Conservation (phyloP, 1,139 yeast species). For the Saccharomyces hybrid region DNA sequence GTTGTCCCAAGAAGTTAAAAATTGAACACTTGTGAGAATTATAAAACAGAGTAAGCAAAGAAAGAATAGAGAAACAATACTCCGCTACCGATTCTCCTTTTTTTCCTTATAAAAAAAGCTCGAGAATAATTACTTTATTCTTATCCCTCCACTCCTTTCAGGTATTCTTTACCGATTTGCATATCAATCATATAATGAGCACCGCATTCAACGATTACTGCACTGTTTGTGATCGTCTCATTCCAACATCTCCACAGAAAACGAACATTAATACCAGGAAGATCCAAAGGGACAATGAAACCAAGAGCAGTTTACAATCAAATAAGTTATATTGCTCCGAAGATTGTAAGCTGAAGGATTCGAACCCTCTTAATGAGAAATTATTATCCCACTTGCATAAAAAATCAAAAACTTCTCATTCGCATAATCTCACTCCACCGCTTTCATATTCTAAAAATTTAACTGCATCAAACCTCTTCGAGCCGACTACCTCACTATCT, state of each 20-base stretch:
- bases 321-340: constrained; percentile 53
- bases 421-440: background rate
- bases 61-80: background rate
- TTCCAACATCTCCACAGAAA: constrained; percentile 20
- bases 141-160: background rate
- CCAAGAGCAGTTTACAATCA: background rate
- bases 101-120: background rate
- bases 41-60: background rate
- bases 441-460: background rate
- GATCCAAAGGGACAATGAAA: background rate
- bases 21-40: background rate
- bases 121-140: background rate
- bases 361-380: constrained; percentile 10
- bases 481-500: background rate
- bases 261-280: background rate
- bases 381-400: constrained; percentile 1
- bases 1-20: background rate
- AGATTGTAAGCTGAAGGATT: constrained; percentile 43
- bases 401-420: constrained; percentile 5
- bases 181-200: constrained; percentile 20
- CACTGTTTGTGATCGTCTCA: constrained; percentile 53
- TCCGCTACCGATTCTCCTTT: background rate
- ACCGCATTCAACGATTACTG: constrained; percentile 59
- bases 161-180: background rate
- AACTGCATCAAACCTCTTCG: background rate